Conservation (phyloP, 371 early-diverging fungal genomes). For the Gilbertella persicaria region DNA sequence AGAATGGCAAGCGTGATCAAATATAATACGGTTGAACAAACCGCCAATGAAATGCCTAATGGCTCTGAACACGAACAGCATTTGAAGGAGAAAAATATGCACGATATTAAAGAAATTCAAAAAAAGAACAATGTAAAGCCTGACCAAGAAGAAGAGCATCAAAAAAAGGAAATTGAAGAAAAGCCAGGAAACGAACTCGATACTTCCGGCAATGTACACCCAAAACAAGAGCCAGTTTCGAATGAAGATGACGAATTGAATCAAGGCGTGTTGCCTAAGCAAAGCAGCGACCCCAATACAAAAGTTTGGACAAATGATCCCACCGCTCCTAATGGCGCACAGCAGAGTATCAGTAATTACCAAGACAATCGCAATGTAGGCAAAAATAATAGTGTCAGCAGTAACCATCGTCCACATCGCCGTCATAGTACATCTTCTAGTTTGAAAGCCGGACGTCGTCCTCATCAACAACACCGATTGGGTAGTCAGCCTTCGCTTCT, state of each 20-base stretch:
- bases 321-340: constrained; percentile 2
- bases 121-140: neutral
- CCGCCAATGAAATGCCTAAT: constrained; percentile 2
- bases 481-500: constrained; percentile 63
- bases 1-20: constrained; percentile 12
- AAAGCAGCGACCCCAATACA: constrained; percentile 3
- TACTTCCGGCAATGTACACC: constrained; percentile 14
- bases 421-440: neutral
- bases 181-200: constrained; percentile 24
- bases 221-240: neutral
- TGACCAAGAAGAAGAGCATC: constrained; percentile 3
- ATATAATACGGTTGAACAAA: constrained; percentile 3
- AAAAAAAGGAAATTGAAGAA: constrained; percentile 4
- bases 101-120: constrained; percentile 18
- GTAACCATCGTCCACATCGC: neutral
- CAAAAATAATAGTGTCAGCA: neutral
- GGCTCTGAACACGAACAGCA: constrained; percentile 9
- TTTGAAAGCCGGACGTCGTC: neutral
- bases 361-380: neutral
- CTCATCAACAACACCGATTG: constrained; percentile 59
- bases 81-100: constrained; percentile 11
- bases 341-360: neutral
- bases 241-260: neutral
- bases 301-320: constrained; percentile 19
- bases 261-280: constrained; percentile 4